These are phyloP conservation scores for Incumbomyces delicatus DNA, from an alignment of 2,329 filamentous ascomycete species.

Conservation along the genomic window DNA sequence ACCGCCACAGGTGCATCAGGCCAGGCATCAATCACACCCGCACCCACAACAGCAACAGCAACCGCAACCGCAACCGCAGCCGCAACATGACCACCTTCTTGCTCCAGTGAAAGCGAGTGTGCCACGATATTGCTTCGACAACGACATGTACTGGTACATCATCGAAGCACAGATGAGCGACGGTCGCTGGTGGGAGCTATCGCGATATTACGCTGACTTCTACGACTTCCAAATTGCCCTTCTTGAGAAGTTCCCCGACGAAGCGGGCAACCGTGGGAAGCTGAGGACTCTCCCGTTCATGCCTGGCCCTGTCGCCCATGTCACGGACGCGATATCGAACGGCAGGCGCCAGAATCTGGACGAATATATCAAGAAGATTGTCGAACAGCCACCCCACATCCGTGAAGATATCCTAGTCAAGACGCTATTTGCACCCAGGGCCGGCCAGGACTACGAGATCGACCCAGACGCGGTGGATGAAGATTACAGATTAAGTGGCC, in stretches of 20 bases:
- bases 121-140: conserved; percentile 86
- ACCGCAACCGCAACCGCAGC: conserved; percentile 13
- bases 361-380: conserved; percentile 86
- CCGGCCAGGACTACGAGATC: conserved; percentile 80
- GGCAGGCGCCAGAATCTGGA: conserved; percentile 86
- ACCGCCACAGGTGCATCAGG: conserved; percentile 36
- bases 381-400: conserved; percentile 76
- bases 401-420: conserved; percentile 73
- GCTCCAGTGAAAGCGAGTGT: conserved; percentile 77
- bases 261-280: conserved; percentile 77
- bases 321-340: conserved; percentile 95
- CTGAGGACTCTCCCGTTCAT: conserved; percentile 87
- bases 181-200: conserved; percentile 83
- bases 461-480: conserved; percentile 57
- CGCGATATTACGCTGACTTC: conserved; percentile 94
- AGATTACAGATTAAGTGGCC: conserved; percentile 65
- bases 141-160: conserved; percentile 98
- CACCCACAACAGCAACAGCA: conserved; percentile 11
- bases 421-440: conserved; percentile 79
- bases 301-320: conserved; percentile 94
- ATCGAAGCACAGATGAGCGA: conserved; percentile 88
- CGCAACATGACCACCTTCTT: conserved; percentile 37
- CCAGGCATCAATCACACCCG: conserved; percentile 14
- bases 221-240: conserved; percentile 97
- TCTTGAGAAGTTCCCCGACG: conserved; percentile 79